phyloP scores from a whole-genome alignment of 1,284 basidiomycete genomes.

The Cryptococcus floricola region DNA sequence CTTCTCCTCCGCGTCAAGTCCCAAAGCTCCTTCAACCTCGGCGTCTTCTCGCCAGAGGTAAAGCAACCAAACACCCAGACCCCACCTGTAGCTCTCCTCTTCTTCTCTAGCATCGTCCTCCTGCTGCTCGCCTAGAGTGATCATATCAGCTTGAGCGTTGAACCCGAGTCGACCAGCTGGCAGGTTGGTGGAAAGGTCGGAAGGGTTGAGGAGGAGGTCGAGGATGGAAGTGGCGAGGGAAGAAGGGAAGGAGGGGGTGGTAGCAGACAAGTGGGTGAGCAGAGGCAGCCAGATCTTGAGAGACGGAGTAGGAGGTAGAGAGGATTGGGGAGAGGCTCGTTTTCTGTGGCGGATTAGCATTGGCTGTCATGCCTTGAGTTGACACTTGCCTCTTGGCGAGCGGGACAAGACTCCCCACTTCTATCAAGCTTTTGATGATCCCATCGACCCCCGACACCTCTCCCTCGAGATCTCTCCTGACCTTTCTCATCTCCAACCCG shows the following conservation, averaged over 20 bases:
- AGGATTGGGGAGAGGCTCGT: conserved; percentile 51
- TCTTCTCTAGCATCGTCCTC: background rate
- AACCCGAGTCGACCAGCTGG: background rate
- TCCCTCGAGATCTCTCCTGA: conserved; percentile 41
- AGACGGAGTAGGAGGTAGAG: conserved; percentile 55
- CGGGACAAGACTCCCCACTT: conserved; percentile 69
- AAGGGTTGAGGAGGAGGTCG: conserved; percentile 44
- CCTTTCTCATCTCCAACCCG: conserved; percentile 34
- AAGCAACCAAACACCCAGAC: conserved; percentile 20
- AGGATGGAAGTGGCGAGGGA: conserved; percentile 58
- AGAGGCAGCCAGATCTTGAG: conserved; percentile 69
- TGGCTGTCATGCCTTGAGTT: background rate
- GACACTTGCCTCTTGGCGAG: conserved; percentile 66
- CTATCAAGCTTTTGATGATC: conserved; percentile 60
- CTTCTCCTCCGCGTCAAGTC: conserved; percentile 11
- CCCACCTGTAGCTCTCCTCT: conserved; percentile 18
- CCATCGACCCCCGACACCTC: conserved; percentile 66
- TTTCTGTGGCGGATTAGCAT: conserved; percentile 43
- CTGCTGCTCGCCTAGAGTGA: background rate
- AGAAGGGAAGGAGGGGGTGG: conserved; percentile 58
- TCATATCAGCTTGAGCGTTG: background rate
- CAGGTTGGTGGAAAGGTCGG: background rate
- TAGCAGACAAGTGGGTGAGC: conserved; percentile 56
- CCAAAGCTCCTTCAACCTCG: background rate
- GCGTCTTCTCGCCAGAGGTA: conserved; percentile 12